Conservation (phyloP, 495 filamentous ascomycete species). For the Daldinia loculata region DNA sequence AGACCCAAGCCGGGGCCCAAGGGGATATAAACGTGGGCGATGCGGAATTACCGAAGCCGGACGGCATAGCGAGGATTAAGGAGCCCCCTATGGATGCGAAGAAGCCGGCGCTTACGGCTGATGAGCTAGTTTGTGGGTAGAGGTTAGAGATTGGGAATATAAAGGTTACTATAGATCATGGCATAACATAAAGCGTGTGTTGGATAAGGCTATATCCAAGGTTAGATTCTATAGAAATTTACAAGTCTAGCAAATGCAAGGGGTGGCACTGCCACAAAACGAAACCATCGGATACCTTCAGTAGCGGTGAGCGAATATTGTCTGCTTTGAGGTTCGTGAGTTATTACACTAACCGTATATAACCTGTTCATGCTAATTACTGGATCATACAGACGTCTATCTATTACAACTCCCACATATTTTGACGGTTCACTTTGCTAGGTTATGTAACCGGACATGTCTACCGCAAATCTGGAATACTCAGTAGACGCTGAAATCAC, state of each 20-base stretch:
- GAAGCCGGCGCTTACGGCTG: constrained; percentile 21
- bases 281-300: neutral
- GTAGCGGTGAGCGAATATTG: neutral
- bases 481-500: neutral
- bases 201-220: neutral
- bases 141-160: neutral
- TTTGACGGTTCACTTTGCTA: too few species aligned
- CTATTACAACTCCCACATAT: too few species aligned
- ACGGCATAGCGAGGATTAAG: constrained; percentile 43
- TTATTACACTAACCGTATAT: neutral
- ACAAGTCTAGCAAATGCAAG: neutral
- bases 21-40: neutral
- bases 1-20: constrained; percentile 12
- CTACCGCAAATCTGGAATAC: neutral
- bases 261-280: neutral
- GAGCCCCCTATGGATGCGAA: constrained; percentile 36
- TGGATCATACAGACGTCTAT: too few species aligned
- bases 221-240: neutral
- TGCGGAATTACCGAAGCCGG: constrained; percentile 37
- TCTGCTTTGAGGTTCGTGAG: neutral
- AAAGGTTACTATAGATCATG: constrained; percentile 19
- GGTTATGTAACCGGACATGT: neutral
- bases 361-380: too few species aligned
- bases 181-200: neutral
- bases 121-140: constrained; percentile 46